Base-by-base conservation (phyloP, 306 rosid species). In the Ochetophila trinervis region DNA sequence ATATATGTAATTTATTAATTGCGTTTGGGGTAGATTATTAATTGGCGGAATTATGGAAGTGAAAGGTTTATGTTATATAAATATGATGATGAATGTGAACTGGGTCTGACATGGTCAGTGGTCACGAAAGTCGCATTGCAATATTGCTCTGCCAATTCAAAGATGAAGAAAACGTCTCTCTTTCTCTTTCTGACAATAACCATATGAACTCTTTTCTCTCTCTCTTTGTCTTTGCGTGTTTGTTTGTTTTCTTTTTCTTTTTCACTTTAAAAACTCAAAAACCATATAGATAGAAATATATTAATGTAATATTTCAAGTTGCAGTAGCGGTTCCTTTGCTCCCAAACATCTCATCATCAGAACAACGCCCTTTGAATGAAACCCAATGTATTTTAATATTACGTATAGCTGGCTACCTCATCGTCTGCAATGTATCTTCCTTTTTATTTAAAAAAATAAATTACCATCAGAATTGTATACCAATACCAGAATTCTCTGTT, bases 81-180 rank as follows among this genome's bases (percentile, higher is more conserved):
- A 57, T 57, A 65, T 62, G 47, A 37, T 69, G 54, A 59, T 58
- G 73, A 67, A 49, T 53, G 68, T 61, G 72, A n/a, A 34, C 8
- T 37, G 23, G 15, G 66, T 72, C 78, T 73, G 75, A 68, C 53
- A 27, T 67, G 5, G 71, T 73, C 79, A 67, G 59, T 57, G 74
- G 23, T 80, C 84, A 76, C 66, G 62, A 70, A 74, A 72, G 53
- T 71, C 57, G 82, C 69, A 47, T 63, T 9, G 45, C 45, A 27
- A 27, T 27, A 27, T 66, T 59, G 68, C 37, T 65, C 67, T 13
- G 63, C 68, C 60, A 58, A 52, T 58, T 74, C 75, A 62, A 63
- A 69, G 64, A 16, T 22, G 45, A 59, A 65, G 56, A 79, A 67
- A 6, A 59, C 42, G 52, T 53, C 64, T 11, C 53, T n/a, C n/a